Percentiles rank a stretch among this genome's conserved stretches.
phyloP scores from a whole-genome alignment of 1,284 basidiomycete species.

The Sanghuangporus weigelae region DNA sequence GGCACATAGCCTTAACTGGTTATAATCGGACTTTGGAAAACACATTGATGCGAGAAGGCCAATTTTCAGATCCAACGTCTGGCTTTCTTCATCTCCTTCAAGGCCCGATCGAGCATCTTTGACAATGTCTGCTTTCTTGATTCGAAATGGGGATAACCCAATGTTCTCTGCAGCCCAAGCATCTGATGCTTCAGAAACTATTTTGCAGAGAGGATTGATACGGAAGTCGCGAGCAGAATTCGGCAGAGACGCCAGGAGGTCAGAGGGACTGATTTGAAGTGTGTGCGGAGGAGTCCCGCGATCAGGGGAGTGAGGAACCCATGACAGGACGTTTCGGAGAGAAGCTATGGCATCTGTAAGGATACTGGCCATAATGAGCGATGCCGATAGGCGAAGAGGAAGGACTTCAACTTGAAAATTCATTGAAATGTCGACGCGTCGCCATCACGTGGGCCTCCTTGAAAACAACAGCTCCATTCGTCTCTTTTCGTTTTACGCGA shows the following conservation, averaged over 20 bases:
- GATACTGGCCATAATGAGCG: neutral
- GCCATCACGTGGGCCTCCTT: neutral
- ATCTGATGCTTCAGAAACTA: neutral
- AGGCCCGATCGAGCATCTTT: neutral
- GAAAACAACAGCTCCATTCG: neutral
- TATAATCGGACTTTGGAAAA: constrained; percentile 1
- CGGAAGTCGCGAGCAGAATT: constrained; percentile 5
- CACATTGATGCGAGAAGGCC: constrained; percentile 10
- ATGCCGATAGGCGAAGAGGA: neutral
- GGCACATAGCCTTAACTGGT: constrained; percentile 9
- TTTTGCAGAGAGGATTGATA: constrained; percentile 2
- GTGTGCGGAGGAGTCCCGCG: neutral
- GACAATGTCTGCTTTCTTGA: neutral
- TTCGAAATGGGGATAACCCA: neutral
- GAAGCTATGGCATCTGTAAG: neutral
- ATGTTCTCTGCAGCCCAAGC: neutral
- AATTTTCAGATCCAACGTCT: neutral
- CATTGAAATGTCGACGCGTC: no score
- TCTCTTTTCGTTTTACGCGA: neutral
- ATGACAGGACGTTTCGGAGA: neutral
- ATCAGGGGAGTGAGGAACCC: neutral
- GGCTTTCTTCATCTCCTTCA: neutral
- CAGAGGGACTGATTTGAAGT: neutral
- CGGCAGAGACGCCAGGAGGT: neutral
- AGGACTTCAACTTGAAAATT: no score